Evolutionary conservation across 139 green algal genomes (phyloP).

Genomic region (Chlorella sorokiniana): DNA sequence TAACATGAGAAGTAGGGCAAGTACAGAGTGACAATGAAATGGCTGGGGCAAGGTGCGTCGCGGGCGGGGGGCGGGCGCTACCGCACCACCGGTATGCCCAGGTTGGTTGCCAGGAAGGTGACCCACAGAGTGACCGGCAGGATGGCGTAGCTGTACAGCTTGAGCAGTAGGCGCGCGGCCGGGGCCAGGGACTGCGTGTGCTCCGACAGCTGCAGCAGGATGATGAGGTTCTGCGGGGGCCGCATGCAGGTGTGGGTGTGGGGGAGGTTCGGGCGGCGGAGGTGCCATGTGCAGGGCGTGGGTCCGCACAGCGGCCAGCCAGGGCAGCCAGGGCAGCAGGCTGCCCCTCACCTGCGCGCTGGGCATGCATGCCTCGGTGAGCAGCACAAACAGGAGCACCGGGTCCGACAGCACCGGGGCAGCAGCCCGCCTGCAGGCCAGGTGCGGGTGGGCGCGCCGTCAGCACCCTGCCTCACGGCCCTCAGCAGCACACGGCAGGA

Average conservation of each 20-base stretch:
- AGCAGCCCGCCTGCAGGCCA: slow-evolving; percentile 19
- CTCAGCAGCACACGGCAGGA: not conserved
- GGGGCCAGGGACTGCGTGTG: slow-evolving; percentile 46
- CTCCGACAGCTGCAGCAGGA: slow-evolving; percentile 58
- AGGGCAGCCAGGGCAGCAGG: not conserved
- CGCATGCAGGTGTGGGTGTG: not conserved
- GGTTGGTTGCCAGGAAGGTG: slow-evolving; percentile 51
- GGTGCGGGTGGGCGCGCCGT: not conserved
- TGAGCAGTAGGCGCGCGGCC: slow-evolving; percentile 51
- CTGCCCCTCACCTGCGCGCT: slow-evolving; percentile 47
- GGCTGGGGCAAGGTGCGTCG: not conserved
- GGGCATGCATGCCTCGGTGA: slow-evolving; percentile 62
- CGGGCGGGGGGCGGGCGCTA: not conserved
- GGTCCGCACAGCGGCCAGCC: too few species aligned
- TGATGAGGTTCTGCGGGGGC: slow-evolving; percentile 57
- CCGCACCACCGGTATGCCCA: slow-evolving; percentile 42
- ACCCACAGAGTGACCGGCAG: slow-evolving; percentile 54
- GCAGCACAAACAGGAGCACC: slow-evolving; percentile 54
- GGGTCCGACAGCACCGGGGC: slow-evolving; percentile 39
- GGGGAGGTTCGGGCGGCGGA: not conserved
- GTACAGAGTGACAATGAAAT: not conserved
- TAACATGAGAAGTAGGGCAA: not conserved
- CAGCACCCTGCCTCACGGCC: not conserved
- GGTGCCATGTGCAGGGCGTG: not conserved
- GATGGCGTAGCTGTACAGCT: slow-evolving; percentile 54